Percentiles rank a stretch among this genome's conserved stretches.
These are phyloP conservation scores for Clonostachys rhizophaga DNA, from an alignment of 2,329 filamentous ascomycete species.

Conservation along the genomic window DNA sequence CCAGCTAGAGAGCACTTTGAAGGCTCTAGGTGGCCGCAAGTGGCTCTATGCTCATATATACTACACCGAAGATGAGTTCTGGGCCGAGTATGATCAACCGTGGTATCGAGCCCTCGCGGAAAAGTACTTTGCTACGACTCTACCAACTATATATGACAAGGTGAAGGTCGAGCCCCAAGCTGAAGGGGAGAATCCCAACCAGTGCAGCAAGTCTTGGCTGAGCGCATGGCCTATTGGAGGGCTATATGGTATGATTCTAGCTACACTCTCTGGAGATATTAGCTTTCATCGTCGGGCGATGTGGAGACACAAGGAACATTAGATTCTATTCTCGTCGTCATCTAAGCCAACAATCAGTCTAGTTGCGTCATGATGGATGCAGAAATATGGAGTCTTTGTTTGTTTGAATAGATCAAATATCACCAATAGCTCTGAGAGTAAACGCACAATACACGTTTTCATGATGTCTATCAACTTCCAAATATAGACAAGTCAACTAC, in stretches of 20 bases:
- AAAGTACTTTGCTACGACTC: constrained; percentile 50
- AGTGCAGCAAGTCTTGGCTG: neutral
- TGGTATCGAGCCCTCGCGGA: constrained; percentile 55
- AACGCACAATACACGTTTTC: too few relatives aligned
- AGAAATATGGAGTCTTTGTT: too few relatives aligned
- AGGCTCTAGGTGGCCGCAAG: constrained; percentile 66
- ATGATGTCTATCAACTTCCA: too few relatives aligned
- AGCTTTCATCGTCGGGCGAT: constrained; percentile 3
- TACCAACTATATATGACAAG: constrained; percentile 65
- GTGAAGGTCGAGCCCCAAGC: constrained; percentile 42
- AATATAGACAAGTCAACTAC: too few relatives aligned
- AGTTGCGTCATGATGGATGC: too few relatives aligned
- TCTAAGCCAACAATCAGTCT: too few relatives aligned
- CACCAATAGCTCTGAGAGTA: too few relatives aligned
- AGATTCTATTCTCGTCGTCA: too few relatives aligned
- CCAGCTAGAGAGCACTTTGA: constrained; percentile 58
- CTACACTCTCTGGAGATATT: constrained; percentile 10
- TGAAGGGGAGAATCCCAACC: rapidly evolving
- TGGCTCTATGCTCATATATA: constrained; percentile 77
- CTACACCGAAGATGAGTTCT: constrained; percentile 34
- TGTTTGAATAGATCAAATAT: too few relatives aligned
- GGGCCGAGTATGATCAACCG: constrained; percentile 49
- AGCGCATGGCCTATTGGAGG: constrained; percentile 11
- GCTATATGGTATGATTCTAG: constrained; percentile 11
- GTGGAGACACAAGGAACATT: neutral